A percentile compares a stretch with the other conserved stretches of the same genome.
Conservation (phyloP, 164 flowering plant genomes). For the Umbilicus rupestris region DNA sequence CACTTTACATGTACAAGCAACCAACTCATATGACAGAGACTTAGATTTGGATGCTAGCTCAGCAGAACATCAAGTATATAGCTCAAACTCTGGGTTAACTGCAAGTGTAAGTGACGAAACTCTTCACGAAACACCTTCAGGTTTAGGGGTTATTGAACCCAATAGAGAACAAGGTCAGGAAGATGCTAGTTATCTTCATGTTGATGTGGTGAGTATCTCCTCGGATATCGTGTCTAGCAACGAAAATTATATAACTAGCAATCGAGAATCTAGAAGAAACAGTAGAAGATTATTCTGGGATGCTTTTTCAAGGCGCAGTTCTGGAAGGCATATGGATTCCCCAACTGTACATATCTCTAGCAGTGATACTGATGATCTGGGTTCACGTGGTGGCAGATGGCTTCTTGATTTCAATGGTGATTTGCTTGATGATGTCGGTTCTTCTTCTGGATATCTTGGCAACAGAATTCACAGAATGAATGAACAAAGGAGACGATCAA, state of each 20-base stretch:
- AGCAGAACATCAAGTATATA: constrained; percentile 13
- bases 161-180: constrained; percentile 26
- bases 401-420: constrained; percentile 54
- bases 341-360: constrained; percentile 36
- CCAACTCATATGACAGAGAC: background rate
- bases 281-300: constrained; percentile 74
- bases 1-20: background rate
- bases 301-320: constrained; percentile 69
- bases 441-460: constrained; percentile 29
- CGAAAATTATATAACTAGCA: constrained; percentile 30
- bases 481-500: constrained; percentile 43
- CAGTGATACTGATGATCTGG: constrained; percentile 37
- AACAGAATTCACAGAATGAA: constrained; percentile 33
- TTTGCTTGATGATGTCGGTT: constrained; percentile 35
- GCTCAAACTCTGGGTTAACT: constrained; percentile 19
- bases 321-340: constrained; percentile 50
- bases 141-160: constrained; percentile 31
- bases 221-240: constrained; percentile 33
- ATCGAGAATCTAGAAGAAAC: constrained; percentile 50
- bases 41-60: constrained; percentile 2
- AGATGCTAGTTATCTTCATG: constrained; percentile 45
- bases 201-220: constrained; percentile 53
- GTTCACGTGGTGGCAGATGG: constrained; percentile 61
- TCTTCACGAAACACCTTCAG: constrained; percentile 29
- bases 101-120: constrained; percentile 29